Percentiles rank a stretch among this genome's conserved stretches.
Conservation (phyloP, 805 yeast species). For the Candida tibetensis region DNA sequence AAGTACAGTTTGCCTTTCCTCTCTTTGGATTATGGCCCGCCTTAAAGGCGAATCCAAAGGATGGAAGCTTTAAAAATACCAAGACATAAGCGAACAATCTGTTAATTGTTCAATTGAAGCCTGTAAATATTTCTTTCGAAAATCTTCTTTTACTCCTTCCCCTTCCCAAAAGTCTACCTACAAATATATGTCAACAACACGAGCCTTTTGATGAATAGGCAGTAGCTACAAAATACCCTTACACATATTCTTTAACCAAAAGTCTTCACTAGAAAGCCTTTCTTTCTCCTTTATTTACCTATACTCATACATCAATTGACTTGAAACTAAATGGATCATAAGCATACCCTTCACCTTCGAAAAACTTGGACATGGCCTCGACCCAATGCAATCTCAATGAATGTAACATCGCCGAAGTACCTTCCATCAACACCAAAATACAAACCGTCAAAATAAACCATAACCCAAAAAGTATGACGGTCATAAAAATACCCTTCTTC, state of each 20-base stretch:
- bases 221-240: too few species aligned
- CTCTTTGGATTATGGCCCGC: conserved; percentile 10
- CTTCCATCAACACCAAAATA: conserved; percentile 95
- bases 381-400: conserved; percentile 99
- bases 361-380: conserved; percentile 97
- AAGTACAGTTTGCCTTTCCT: conserved; percentile 14
- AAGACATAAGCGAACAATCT: too few species aligned
- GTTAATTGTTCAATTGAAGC: too few species aligned
- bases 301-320: conserved; percentile 7
- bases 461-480: conserved; percentile 82
- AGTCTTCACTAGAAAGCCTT: neutral
- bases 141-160: conserved; percentile 1
- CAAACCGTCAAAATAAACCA: conserved; percentile 93
- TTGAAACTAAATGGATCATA: conserved; percentile 83
- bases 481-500: conserved; percentile 62
- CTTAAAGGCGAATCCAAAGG: conserved; percentile 5
- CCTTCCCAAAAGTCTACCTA: neutral
- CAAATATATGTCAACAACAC: too few species aligned
- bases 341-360: conserved; percentile 92
- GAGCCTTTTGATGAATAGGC: too few species aligned
- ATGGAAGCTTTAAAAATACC: conserved; percentile 14
- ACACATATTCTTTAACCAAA: too few species aligned
- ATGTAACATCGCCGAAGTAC: conserved; percentile 98
- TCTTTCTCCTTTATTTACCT: too few species aligned
- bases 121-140: too few species aligned